phyloP scores from a whole-genome alignment of 345 rosid genomes.

The Garcia nutans region DNA sequence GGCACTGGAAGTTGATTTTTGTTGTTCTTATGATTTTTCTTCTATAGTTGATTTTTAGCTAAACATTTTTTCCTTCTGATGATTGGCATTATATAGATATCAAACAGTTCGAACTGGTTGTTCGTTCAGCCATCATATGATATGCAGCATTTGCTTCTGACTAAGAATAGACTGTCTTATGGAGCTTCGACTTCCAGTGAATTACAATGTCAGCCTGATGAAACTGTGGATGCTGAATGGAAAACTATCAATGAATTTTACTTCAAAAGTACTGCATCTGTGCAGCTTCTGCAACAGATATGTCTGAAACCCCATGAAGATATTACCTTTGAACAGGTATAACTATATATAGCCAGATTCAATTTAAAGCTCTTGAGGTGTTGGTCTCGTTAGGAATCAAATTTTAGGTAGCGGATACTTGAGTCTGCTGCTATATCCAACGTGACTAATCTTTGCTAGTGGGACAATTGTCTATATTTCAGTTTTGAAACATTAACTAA shows the following conservation, averaged over 20 bases:
- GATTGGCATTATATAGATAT: conserved; percentile 42
- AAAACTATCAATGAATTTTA: conserved; percentile 61
- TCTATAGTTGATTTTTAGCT: neutral
- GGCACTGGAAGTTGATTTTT: conserved; percentile 14
- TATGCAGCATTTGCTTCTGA: conserved; percentile 58
- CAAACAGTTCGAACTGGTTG: conserved; percentile 52
- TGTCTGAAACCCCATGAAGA: conserved; percentile 66
- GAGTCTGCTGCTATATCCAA: neutral
- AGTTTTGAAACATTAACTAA: neutral
- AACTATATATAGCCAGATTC: neutral
- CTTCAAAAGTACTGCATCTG: conserved; percentile 79
- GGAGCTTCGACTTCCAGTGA: conserved; percentile 31
- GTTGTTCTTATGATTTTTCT: conserved; percentile 5
- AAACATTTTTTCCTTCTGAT: neutral
- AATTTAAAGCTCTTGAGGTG: neutral
- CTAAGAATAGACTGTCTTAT: conserved; percentile 32
- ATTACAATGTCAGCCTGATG: conserved; percentile 29
- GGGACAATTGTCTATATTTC: neutral
- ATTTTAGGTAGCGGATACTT: neutral
- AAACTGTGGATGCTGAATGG: conserved; percentile 49
- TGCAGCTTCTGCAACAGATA: conserved; percentile 60
- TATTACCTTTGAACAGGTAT: conserved; percentile 78
- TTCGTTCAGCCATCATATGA: conserved; percentile 70
- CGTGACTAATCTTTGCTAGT: neutral
- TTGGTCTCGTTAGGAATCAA: neutral